Base-by-base conservation (phyloP, 169 alveolate species). In the Plasmodium vinckei region DNA sequence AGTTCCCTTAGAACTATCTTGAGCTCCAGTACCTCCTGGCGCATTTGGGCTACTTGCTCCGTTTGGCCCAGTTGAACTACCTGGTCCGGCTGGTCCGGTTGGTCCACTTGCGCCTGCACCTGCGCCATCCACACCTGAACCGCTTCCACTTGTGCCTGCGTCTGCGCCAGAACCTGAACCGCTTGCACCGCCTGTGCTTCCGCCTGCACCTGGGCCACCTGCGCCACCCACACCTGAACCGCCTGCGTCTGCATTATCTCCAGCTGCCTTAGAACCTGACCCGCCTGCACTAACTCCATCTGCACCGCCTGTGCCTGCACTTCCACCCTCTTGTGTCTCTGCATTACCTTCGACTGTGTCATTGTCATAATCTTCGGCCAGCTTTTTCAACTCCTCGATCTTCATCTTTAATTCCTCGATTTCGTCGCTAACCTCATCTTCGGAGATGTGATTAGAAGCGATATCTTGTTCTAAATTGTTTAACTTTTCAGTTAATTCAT, bases 271-370 rank as follows among this genome's bases (percentile, higher is more conserved):
- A n/a, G n/a, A n/a, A n/a, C 82, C 64, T 39, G 47, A 64, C 9
- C 68, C 82, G 0, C 3, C 82, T 64, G 23, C 7, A 70, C 44
- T 46, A n/a, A n/a, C n/a, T n/a, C 51, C 15, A 17, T 44, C n/a
- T 49, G 15, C 15, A 46, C 10, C 9, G 21, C 15, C 25, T 21
- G n/a, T n/a, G n/a, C 49, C 1, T 15, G 21, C 53, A 21, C 42
- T 27, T 69, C 49, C 0, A 21, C 59, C 6, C 51, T 15, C 9
- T 69, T 64, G 19, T 25, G 59, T 0, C 12, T 13, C 17, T 0
- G 1, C 13, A 17, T n/a, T 56, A 1, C 19, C 13, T 17, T 57
- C 65, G 25, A 57, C 10, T 0, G 10, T 9, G 3, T 17, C 65
- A 9, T 57, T 0, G 10, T 15, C 25, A 17, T 21, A 15, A 9